Percentiles rank a stretch among this genome's conserved stretches.
phyloP scores from a whole-genome alignment of 78 protist genomes.

The Pigoraptor vietnamica region DNA sequence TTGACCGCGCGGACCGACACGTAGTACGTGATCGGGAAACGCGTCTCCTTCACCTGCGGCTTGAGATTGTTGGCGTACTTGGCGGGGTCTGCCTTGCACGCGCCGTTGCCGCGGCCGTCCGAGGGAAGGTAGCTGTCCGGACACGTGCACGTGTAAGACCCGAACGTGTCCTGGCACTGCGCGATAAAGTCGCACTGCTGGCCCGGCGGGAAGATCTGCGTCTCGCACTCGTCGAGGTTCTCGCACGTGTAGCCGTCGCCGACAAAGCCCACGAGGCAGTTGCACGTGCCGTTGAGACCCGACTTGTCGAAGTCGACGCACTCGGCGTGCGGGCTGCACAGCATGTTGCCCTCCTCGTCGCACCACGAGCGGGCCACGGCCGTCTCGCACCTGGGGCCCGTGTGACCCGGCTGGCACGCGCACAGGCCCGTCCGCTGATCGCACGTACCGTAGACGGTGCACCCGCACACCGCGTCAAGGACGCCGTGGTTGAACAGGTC shows the following conservation, averaged over 20 bases:
- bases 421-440: neutral
- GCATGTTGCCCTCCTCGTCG: neutral
- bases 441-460: neutral
- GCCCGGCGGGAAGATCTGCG: neutral
- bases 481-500: neutral
- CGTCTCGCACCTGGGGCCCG: neutral
- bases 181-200: neutral
- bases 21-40: neutral
- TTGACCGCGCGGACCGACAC: neutral
- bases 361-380: neutral
- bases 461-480: neutral
- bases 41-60: neutral
- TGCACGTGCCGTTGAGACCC: neutral
- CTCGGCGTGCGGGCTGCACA: neutral
- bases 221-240: neutral
- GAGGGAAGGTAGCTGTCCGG: neutral
- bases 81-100: neutral
- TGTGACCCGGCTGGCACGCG: neutral
- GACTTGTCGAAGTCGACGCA: neutral
- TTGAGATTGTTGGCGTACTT: neutral
- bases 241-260: neutral
- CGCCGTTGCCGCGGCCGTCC: neutral
- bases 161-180: neutral
- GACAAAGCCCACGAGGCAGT: neutral
- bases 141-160: neutral